These are phyloP conservation scores for Stemphylium beticola DNA, from an alignment of 2,329 filamentous ascomycete species.

Conservation along the genomic window DNA sequence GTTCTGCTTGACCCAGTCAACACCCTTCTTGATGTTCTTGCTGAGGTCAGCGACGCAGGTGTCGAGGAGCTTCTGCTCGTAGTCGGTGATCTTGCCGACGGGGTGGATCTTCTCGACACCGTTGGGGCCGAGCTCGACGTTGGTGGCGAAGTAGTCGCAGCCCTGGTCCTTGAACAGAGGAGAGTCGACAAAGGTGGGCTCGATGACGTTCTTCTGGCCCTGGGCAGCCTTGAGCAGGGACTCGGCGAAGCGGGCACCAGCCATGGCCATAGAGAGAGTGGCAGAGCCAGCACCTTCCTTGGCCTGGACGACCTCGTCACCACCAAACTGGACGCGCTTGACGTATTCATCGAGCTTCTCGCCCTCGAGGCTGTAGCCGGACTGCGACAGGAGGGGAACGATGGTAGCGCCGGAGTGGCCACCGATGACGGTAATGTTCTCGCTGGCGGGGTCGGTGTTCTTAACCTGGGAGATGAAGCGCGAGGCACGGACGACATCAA, in stretches of 20 bases:
- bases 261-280: slow-evolving; percentile 98
- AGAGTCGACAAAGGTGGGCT: slow-evolving; percentile 97
- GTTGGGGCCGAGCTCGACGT: slow-evolving; percentile 93
- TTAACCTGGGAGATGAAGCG: slow-evolving; percentile 98
- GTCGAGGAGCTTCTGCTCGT: slow-evolving; percentile 90
- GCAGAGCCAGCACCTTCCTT: slow-evolving; percentile 98
- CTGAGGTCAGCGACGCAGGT: slow-evolving; percentile 82
- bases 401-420: slow-evolving; percentile 99
- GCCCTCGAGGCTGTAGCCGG: slow-evolving; percentile 83
- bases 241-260: slow-evolving; percentile 84
- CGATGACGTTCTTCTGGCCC: slow-evolving; percentile 92
- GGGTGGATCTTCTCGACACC: slow-evolving; percentile 93
- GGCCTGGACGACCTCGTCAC: slow-evolving; percentile 98
- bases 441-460: slow-evolving; percentile 84
- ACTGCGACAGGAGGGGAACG: slow-evolving; percentile 95
- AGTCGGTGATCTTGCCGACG: slow-evolving; percentile 80
- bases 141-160: slow-evolving; percentile 94
- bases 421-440: slow-evolving; percentile 95
- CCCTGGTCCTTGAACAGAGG: slow-evolving; percentile 99
- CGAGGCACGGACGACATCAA: slow-evolving; percentile 96
- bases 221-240: slow-evolving; percentile 89
- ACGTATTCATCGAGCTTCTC: slow-evolving; percentile 77
- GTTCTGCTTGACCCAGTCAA: slow-evolving; percentile 69
- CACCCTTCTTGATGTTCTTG: slow-evolving; percentile 94
- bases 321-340: slow-evolving; percentile 96